These are phyloP conservation scores for Aspergillus olivimuriae DNA, from an alignment of 495 filamentous ascomycete species.

Conservation along the genomic window DNA sequence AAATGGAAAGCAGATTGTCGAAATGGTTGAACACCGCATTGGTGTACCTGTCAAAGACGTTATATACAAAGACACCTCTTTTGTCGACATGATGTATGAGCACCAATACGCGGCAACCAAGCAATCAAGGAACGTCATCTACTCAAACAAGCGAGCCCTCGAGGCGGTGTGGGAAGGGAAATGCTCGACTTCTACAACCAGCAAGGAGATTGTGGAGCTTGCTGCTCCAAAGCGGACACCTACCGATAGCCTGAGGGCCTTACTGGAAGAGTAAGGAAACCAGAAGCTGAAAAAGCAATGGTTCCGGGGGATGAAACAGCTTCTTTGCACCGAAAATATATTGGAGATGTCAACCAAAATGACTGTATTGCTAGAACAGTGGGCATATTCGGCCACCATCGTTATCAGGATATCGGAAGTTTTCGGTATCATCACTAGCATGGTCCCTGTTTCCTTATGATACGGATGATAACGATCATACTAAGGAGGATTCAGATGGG, in stretches of 20 bases:
- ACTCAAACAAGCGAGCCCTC: slow-evolving; percentile 16
- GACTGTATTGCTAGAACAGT: too few relatives aligned
- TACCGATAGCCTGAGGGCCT: slow-evolving; percentile 11
- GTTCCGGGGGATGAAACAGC: too few relatives aligned
- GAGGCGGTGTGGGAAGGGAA: slow-evolving; percentile 24
- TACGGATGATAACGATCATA: too few relatives aligned
- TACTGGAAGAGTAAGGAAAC: slow-evolving; percentile 12
- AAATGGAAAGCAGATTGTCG: slow-evolving; percentile 31
- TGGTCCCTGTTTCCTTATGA: too few relatives aligned
- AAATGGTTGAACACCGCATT: slow-evolving; percentile 35
- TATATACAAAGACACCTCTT: slow-evolving; percentile 29
- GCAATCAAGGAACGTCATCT: slow-evolving; percentile 21
- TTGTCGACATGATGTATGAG: slow-evolving; percentile 21
- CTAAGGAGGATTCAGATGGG: too few relatives aligned
- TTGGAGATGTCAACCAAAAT: too few relatives aligned
- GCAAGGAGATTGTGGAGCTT: slow-evolving; percentile 25
- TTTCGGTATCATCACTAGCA: too few relatives aligned
- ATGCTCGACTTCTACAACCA: slow-evolving; percentile 27
- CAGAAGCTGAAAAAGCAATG: too few relatives aligned
- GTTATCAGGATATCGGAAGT: too few relatives aligned
- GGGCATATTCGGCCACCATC: too few relatives aligned
- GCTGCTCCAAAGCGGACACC: slow-evolving; percentile 22
- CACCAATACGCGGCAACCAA: slow-evolving; percentile 7
- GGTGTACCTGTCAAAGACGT: slow-evolving; percentile 29
- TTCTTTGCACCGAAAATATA: too few relatives aligned